These are phyloP conservation scores for Sclerotinia nivalis DNA, from an alignment of 2,329 filamentous ascomycete genomes.

Conservation along the genomic window DNA sequence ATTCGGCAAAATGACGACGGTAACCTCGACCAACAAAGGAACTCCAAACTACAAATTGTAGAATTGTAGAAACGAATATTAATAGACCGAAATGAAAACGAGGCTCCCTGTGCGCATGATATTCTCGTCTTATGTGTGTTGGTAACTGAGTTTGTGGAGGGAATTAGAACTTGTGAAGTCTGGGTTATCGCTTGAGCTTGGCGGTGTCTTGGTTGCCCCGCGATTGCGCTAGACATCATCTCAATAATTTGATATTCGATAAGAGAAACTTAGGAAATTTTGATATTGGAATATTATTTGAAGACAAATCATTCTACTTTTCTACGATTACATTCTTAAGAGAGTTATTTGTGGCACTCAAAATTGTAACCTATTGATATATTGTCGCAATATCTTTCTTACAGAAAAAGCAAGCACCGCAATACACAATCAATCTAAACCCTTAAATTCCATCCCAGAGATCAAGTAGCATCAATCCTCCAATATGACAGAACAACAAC, in stretches of 20 bases:
- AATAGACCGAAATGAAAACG: background rate
- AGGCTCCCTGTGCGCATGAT: background rate
- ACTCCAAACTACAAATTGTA: background rate
- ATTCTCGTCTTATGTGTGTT: background rate
- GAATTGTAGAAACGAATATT: background rate
- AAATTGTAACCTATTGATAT: background rate
- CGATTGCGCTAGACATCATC: constrained; percentile 32
- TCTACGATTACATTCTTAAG: background rate
- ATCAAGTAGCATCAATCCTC: background rate
- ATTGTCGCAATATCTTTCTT: background rate
- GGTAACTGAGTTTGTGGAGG: constrained; percentile 5
- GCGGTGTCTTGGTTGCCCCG: constrained; percentile 30
- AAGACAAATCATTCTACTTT: background rate
- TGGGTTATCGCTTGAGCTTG: constrained; percentile 28
- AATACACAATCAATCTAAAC: background rate
- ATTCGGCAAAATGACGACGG: constrained; percentile 2
- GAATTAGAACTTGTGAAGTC: constrained; percentile 25
- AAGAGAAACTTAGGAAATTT: constrained; percentile 10
- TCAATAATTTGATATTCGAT: constrained; percentile 28
- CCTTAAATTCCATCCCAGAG: background rate
- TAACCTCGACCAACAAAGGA: constrained; percentile 3
- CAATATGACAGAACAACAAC: constrained; percentile 69
- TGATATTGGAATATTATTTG: background rate
- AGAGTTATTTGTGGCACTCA: background rate
- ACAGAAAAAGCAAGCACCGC: background rate